Evolutionary conservation across 1,284 basidiomycete genomes (phyloP), one percentile per base, ranked within the genome.

Genomic region (Lentinula novae-zelandiae): DNA sequence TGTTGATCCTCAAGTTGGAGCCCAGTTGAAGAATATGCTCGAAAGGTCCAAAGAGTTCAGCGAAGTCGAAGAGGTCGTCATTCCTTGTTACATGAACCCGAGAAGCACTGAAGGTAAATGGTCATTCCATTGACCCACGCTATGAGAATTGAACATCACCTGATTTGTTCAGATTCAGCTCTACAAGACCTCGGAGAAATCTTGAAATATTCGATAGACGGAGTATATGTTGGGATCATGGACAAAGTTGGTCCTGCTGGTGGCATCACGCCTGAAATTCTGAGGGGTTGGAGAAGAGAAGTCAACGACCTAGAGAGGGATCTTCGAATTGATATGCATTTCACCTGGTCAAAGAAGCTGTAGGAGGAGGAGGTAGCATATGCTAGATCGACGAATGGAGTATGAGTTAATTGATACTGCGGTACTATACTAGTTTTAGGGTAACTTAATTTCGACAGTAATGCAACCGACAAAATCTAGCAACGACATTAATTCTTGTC

Each of bases 61-160:
- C 27, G 57, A 58, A 51, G 48, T 58, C 2, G 52, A 58, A 7
- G 57, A 58, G 34, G 12, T 17, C 22, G 46, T 58, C 22, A 31
- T 58, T 51, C 57, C 57, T 27, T 58, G 44, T 36, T 58, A 58
- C 48, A 51, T 58, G 57, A 58, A 58, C 49, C 57, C 57, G 3
- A 58, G 40, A 5, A 58, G 57, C 36, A 58, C 57, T 6, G 6
- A 42, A 36, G 57, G 57, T 51, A n/a, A 20, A 8, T 22, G 9
- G 8, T 20, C 7, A 22, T 20, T 46, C 1, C 12, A 20, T 9
- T 22, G 1, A 22, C 44, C 3, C 20, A 22, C 9, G 2, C 22
- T 46, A 3, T 17, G 12, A 46, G 22, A 46, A n/a, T 20, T 6
- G 3, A 8, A 22, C 15, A 46, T 0, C 40, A 13, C 46, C 17